These are phyloP conservation scores for Thraustotheca clavata DNA, from an alignment of 352 stramenopile species.

Conservation along the genomic window DNA sequence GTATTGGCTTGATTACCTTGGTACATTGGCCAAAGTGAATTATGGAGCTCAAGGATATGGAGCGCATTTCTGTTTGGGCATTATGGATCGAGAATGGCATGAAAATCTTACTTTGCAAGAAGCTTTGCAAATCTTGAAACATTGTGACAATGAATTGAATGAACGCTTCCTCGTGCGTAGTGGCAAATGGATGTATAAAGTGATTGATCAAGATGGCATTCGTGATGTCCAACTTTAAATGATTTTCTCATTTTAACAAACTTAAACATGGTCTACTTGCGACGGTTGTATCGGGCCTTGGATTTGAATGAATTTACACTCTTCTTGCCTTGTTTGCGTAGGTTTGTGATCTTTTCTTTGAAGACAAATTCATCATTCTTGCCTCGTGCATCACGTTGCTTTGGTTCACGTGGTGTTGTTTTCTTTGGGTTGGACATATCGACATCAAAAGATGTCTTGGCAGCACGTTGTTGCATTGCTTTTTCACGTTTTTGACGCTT, in stretches of 20 bases:
- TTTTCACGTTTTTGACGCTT: conserved; percentile 77
- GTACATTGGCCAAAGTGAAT: conserved; percentile 79
- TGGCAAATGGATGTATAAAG: conserved; percentile 79
- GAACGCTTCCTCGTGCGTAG: conserved; percentile 82
- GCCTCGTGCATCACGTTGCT: conserved; percentile 24
- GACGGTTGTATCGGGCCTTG: conserved; percentile 81
- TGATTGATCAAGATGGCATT: conserved; percentile 60
- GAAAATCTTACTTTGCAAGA: conserved; percentile 73
- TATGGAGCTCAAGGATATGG: conserved; percentile 81
- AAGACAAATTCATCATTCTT: conserved; percentile 64
- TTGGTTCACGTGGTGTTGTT: conserved; percentile 29
- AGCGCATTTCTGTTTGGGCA: conserved; percentile 75
- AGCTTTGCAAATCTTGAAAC: conserved; percentile 60
- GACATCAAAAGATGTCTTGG: conserved; percentile 56
- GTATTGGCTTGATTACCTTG: conserved; percentile 86
- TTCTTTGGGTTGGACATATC: conserved; percentile 45
- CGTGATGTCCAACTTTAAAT: conserved; percentile 51
- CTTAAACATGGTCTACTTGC: conserved; percentile 24
- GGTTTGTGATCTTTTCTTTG: conserved; percentile 88
- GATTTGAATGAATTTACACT: conserved; percentile 84
- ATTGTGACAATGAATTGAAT: conserved; percentile 72
- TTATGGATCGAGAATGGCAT: conserved; percentile 84
- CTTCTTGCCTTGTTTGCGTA: conserved; percentile 87
- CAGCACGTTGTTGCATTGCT: conserved; percentile 29
- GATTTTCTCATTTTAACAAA: neutral